A percentile compares a stretch with the other conserved stretches of the same genome.
Evolutionary conservation across 1,284 basidiomycete genomes (phyloP).

Genomic region (Ganoderma boninense): DNA sequence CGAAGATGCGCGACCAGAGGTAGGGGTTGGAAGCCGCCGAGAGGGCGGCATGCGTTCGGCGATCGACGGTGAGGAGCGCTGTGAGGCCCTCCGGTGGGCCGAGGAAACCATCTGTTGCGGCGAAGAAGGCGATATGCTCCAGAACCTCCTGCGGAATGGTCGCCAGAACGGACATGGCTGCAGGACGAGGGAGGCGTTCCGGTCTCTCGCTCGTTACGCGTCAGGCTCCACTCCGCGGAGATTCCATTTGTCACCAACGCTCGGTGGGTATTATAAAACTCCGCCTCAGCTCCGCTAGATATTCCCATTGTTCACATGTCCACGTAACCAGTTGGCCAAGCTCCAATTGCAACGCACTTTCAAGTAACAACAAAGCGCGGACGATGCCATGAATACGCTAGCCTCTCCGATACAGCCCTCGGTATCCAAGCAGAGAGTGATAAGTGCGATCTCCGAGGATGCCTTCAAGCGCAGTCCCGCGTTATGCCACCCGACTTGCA

Average conservation of each 20-base stretch:
- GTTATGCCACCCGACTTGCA: too few relatives aligned
- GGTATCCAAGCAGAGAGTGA: too few relatives aligned
- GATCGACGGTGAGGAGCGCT: constrained; percentile 50
- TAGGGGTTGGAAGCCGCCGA: constrained; percentile 47
- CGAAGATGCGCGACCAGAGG: constrained; percentile 56
- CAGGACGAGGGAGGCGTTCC: background rate
- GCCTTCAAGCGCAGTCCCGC: too few relatives aligned
- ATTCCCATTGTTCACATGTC: background rate
- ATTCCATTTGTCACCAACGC: background rate
- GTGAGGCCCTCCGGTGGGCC: constrained; percentile 44
- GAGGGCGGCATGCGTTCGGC: constrained; percentile 44
- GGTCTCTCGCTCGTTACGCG: background rate
- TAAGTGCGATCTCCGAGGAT: too few relatives aligned
- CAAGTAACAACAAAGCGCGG: too few relatives aligned
- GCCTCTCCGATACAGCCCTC: too few relatives aligned
- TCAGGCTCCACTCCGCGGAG: background rate
- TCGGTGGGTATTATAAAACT: background rate
- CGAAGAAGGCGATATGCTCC: constrained; percentile 50
- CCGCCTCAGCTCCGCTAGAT: background rate
- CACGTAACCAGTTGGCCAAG: too few relatives aligned
- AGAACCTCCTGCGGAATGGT: constrained; percentile 50
- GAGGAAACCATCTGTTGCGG: constrained; percentile 41
- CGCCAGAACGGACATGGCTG: constrained; percentile 28
- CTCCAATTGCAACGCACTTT: too few relatives aligned
- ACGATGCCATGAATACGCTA: too few relatives aligned